phyloP scores from a whole-genome alignment of 148 eudicot species.

The Chenopodium berlandieri region DNA sequence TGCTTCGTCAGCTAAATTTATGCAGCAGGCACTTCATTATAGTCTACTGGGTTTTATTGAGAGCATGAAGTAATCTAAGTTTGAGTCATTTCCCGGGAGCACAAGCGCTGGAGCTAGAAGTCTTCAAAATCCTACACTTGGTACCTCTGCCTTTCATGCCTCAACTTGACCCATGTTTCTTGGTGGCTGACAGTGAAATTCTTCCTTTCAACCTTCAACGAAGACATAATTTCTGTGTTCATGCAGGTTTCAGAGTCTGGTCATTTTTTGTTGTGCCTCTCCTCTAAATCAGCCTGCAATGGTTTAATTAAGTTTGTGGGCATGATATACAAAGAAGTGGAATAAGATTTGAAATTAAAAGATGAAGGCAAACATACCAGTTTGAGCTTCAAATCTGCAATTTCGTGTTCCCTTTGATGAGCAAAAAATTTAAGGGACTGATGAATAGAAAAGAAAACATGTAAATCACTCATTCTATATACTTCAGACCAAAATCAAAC shows the following conservation, averaged over 20 bases:
- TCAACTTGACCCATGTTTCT: neutral
- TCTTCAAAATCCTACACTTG: neutral
- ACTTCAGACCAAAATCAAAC: neutral
- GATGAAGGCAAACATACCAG: conserved; percentile 45
- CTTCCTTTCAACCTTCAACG: neutral
- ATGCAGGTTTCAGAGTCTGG: neutral
- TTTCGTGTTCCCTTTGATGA: conserved; percentile 57
- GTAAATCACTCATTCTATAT: neutral
- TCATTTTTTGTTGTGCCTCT: conserved; percentile 5
- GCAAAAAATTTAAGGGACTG: conserved; percentile 89
- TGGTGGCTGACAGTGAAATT: neutral
- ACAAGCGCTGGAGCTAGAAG: neutral
- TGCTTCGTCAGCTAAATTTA: neutral
- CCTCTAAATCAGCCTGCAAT: conserved; percentile 32
- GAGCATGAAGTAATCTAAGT: neutral
- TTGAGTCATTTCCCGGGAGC: neutral
- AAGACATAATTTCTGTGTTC: neutral
- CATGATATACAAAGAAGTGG: neutral
- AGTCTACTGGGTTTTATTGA: neutral
- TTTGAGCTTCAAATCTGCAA: conserved; percentile 52
- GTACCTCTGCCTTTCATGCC: too few relatives aligned
- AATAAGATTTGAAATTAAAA: neutral
- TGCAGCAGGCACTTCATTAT: neutral
- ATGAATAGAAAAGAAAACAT: conserved; percentile 13
- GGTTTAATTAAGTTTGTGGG: neutral